Base-by-base conservation (phyloP, 176 grass and related monocot species). In the Carex pumila region DNA sequence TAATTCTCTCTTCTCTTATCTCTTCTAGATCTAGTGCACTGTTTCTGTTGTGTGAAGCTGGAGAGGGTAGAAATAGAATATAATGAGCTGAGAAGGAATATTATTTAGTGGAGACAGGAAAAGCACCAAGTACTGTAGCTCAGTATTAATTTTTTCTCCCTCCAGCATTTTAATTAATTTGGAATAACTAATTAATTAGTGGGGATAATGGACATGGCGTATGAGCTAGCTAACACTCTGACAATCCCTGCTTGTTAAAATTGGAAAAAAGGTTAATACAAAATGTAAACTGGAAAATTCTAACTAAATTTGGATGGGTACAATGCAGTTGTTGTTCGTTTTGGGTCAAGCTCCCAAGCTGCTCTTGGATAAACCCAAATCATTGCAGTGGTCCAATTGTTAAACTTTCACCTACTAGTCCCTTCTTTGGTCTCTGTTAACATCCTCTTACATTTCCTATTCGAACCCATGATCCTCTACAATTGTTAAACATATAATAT, bases 111-210 rank as follows among this genome's bases (percentile, higher is more conserved):
- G 65, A 83, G 75, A 82, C 75, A 85, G 21, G 34, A 58, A 52
- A 70, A 80, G 85, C 31, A n/a, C 80, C 31, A 59, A 84, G 71
- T 36, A 90, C 89, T 90, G 81, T 90, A 73, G 66, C 45, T 5
- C 37, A 22, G 61, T 54, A 68, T 83, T 66, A 13, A n/a, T 49
- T 53, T 61, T 29, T 79, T 22, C 43, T 47, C 39, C 62, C 41
- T 65, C 56, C 36, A 80, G 7, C 53, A 41, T 12, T 61, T 59
- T 65, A 45, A 65, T 62, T 82, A 15, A 82, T 65, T 37, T 6
- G 11, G 79, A 63, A 32, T 53, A 82, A 47, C 52, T 65, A 82
- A 47, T 65, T 65, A 82, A 54, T 22, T 68, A 83, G 59, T 64
- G 80, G 39, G 41, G 7, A 83, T 83, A 68, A 83, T 83, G 61